Evolutionary conservation across 208 protist genomes (phyloP), one percentile per base, ranked within the genome.

Genomic region (Leptomonas seymouri): DNA sequence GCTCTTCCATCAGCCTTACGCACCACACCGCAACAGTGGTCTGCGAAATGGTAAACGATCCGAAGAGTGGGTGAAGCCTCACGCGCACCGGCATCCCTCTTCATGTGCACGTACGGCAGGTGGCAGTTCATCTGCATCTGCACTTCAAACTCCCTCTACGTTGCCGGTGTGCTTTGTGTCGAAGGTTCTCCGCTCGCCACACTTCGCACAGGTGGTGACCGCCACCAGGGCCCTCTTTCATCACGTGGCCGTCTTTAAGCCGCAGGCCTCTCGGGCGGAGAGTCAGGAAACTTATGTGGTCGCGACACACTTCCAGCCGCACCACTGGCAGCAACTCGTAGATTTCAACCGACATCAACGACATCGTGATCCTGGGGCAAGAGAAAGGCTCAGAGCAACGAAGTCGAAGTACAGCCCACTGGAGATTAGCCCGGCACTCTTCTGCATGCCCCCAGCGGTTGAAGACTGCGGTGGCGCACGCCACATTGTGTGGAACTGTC

Each of bases 241-340:
- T 30, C 58, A 56, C 45, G 88, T 93, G 4, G 3, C 73, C 18
- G 45, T 81, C 34, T 67, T 76, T 44, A 81, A 78, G 55, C 85
- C 84, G 21, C 34, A 36, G 18, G 75, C 81, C 18, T 84, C 74
- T 21, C 74, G 74, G 27, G 27, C 50, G 18, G 84, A 82, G 11
- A 90, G 85, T 54, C 56, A 51, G 7, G 88, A 93, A 45, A 78
- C 73, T 5, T 93, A 91, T 65, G 66, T 91, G 54, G 79, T 91
- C 20, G 80, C 80, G 14, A 63, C 54, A 0, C 73, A 74, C 56
- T 85, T 90, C 28, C 59, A 48, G 3, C 50, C 44, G 1, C 57
- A 34, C 23, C 46, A 27, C 20, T 77, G 61, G 54, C 34, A 56
- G 15, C 31, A 30, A 6, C 31, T 68, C 28, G 14, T 56, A 20